These are phyloP conservation scores for Mrakiaceae sp. DNA, from an alignment of 1,284 basidiomycete species.

Conservation along the genomic window DNA sequence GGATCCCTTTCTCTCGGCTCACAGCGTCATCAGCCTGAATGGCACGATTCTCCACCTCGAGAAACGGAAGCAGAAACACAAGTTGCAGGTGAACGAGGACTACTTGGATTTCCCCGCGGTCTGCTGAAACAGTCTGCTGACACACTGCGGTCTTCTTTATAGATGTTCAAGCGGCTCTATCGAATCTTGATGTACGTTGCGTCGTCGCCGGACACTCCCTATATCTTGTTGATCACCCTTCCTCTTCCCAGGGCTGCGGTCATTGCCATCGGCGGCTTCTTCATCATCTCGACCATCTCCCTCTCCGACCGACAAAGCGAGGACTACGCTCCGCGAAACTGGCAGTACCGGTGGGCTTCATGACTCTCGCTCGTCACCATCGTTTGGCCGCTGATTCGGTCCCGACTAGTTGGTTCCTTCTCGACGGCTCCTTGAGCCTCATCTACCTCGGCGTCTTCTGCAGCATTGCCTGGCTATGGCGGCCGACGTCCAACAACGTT, in stretches of 20 bases:
- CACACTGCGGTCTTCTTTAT: constrained; percentile 15
- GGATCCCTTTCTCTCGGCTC: constrained; percentile 56
- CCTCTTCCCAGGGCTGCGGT: constrained; percentile 42
- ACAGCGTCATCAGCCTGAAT: constrained; percentile 54
- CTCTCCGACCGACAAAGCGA: constrained; percentile 84
- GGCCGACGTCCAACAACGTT: constrained; percentile 83
- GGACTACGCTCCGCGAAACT: constrained; percentile 65
- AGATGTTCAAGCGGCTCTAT: constrained; percentile 50
- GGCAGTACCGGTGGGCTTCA: background rate
- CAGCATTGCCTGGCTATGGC: constrained; percentile 81
- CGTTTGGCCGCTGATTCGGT: no score
- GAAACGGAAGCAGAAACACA: constrained; percentile 73
- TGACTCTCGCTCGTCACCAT: no score
- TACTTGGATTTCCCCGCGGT: no score
- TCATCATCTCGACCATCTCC: constrained; percentile 79
- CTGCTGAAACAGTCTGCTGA: no score
- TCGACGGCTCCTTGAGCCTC: constrained; percentile 88
- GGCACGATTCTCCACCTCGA: constrained; percentile 71
- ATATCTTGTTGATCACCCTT: background rate
- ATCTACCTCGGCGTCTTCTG: constrained; percentile 73
- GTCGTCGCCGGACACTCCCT: background rate
- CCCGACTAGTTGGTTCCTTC: constrained; percentile 61
- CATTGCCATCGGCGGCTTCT: constrained; percentile 74
- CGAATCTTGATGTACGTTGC: constrained; percentile 59
- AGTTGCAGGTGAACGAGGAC: constrained; percentile 67